Evolutionary conservation across 768 basidiomycete genomes (phyloP).

Genomic region (Tricholoma terreum): DNA sequence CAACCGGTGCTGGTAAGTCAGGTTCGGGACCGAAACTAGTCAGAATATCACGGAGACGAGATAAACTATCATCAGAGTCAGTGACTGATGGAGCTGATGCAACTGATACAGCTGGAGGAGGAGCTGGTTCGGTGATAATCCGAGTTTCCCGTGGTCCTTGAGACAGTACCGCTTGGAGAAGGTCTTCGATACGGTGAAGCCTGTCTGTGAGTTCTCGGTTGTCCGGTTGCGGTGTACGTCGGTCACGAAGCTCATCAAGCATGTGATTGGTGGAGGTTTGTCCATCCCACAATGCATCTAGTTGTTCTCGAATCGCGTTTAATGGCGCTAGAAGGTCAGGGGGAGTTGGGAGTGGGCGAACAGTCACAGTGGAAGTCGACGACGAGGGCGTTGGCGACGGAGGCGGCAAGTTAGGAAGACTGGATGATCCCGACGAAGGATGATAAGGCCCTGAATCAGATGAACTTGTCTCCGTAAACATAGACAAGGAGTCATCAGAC

Average conservation of each 20-base stretch:
- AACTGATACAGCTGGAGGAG: no score
- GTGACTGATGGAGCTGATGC: no score
- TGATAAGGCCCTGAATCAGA: conserved; percentile 11
- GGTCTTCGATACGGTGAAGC: conserved; percentile 43
- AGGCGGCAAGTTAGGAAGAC: conserved; percentile 27
- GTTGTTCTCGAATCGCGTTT: conserved; percentile 54
- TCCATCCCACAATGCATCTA: conserved; percentile 56
- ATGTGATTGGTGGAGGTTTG: conserved; percentile 59
- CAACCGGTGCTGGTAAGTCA: conserved; percentile 43
- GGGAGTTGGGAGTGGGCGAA: conserved; percentile 24
- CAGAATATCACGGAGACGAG: conserved; percentile 20
- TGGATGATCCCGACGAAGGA: conserved; percentile 23
- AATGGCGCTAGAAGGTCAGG: conserved; percentile 53
- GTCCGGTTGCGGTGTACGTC: conserved; percentile 35
- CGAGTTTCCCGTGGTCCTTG: conserved; percentile 30
- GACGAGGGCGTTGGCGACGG: conserved; percentile 35
- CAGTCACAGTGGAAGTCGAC: conserved; percentile 35
- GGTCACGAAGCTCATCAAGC: conserved; percentile 59
- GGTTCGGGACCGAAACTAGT: conserved; percentile 15
- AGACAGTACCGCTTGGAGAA: conserved; percentile 39
- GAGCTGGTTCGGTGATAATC: conserved; percentile 12
- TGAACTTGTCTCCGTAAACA: conserved; percentile 10
- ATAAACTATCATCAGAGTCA: conserved; percentile 27
- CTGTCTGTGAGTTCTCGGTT: conserved; percentile 41
- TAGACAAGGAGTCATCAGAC: conserved; percentile 2